Percentiles rank a stretch among this genome's conserved stretches.
These are phyloP conservation scores for Sporothrix globosa DNA, from an alignment of 2,329 filamentous ascomycete genomes.

Conservation along the genomic window DNA sequence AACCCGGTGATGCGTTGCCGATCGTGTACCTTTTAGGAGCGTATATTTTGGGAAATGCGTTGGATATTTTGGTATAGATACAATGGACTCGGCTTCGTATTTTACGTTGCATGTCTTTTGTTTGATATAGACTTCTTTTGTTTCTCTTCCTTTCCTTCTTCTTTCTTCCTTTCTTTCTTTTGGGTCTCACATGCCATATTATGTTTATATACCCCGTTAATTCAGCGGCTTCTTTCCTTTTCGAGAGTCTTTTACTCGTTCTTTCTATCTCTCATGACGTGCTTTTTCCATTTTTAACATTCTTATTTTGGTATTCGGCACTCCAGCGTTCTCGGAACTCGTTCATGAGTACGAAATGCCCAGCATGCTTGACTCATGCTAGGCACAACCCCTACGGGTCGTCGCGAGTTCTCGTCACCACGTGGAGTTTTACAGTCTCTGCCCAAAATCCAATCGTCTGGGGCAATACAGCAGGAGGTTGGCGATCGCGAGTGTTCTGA, in stretches of 20 bases:
- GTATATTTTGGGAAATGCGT: not conserved
- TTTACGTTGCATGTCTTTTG: not conserved
- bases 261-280: not conserved
- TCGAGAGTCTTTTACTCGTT: too few species aligned
- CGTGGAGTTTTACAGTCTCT: too few species aligned
- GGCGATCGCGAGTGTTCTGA: too few species aligned
- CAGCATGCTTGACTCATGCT: not conserved
- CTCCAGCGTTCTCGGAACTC: not conserved
- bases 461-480: constrained; percentile 1
- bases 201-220: constrained; percentile 20
- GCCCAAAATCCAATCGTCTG: too few species aligned
- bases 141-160: not conserved
- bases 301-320: not conserved
- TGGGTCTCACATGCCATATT: not conserved
- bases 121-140: not conserved
- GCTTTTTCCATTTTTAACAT: not conserved
- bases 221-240: constrained; percentile 14
- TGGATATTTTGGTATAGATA: not conserved
- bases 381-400: not conserved
- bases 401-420: not conserved
- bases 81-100: not conserved
- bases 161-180: not conserved
- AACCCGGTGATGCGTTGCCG: constrained; percentile 17
- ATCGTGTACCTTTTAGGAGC: not conserved
- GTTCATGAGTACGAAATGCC: too few species aligned